These are phyloP conservation scores for Mycena citricolor DNA, from an alignment of 1,284 basidiomycete genomes.

Conservation along the genomic window DNA sequence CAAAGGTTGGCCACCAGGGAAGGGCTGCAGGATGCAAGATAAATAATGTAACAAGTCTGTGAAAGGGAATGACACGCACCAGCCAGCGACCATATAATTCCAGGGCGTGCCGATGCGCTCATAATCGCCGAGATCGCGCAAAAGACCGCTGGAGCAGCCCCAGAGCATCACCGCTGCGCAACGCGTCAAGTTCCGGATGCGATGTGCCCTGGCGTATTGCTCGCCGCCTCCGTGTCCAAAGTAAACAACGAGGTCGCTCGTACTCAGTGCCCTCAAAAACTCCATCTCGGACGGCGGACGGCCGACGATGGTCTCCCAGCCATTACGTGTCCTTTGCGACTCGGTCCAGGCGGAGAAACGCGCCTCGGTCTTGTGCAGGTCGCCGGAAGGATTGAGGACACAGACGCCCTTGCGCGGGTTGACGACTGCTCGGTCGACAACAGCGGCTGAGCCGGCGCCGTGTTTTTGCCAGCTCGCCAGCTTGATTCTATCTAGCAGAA, in stretches of 20 bases:
- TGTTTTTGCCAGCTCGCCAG: conserved; percentile 40
- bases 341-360: conserved; percentile 80
- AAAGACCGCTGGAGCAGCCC: conserved; percentile 93
- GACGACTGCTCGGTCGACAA: conserved; percentile 51
- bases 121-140: conserved; percentile 91
- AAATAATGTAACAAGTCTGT: conserved; percentile 2
- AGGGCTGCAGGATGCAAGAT: conserved; percentile 54
- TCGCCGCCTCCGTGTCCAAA: conserved; percentile 97
- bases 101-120: conserved; percentile 90
- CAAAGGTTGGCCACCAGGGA: conserved; percentile 93
- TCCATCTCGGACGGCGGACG: conserved; percentile 80
- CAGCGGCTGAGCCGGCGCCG: conserved; percentile 11
- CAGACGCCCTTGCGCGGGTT: conserved; percentile 77
- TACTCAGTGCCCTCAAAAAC: conserved; percentile 66
- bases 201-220: conserved; percentile 88
- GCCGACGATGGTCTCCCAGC: conserved; percentile 86
- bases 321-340: conserved; percentile 58
- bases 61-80: conserved; percentile 54
- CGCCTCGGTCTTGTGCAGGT: conserved; percentile 81
- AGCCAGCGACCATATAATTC: conserved; percentile 95
- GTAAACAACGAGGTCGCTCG: conserved; percentile 88
- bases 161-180: conserved; percentile 97
- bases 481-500: conserved; percentile 80
- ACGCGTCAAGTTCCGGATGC: conserved; percentile 73
- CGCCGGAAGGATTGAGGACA: conserved; percentile 91